These are phyloP conservation scores for Fusarium floridanum DNA, from an alignment of 2,329 filamentous ascomycete species.

Conservation along the genomic window DNA sequence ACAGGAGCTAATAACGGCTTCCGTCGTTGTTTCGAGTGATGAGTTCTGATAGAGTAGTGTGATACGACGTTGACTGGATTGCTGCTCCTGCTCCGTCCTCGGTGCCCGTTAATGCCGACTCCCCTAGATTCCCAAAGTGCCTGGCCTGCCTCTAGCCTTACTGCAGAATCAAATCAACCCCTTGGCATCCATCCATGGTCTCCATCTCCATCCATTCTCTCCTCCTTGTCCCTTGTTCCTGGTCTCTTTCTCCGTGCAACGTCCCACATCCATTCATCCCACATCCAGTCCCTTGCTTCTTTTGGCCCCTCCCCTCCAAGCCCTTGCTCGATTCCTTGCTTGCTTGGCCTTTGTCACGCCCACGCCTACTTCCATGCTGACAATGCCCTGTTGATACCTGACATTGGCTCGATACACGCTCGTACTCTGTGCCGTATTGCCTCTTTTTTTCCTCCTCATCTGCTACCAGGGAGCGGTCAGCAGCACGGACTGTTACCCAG, in stretches of 20 bases:
- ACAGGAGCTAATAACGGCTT: neutral
- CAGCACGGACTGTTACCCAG: constrained; percentile 28
- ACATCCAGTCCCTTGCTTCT: constrained; percentile 38
- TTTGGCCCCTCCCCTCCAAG: constrained; percentile 19
- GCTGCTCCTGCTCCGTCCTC: neutral
- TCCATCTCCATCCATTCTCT: neutral
- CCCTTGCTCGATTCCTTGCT: constrained; percentile 1
- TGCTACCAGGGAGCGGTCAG: constrained; percentile 28
- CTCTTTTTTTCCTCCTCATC: neutral
- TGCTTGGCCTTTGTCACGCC: constrained; percentile 22
- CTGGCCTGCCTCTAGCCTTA: constrained; percentile 3
- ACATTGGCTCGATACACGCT: constrained; percentile 17
- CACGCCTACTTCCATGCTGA: constrained; percentile 6
- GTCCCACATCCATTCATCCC: constrained; percentile 21
- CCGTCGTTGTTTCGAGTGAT: neutral
- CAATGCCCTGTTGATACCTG: constrained; percentile 24
- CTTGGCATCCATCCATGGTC: neutral
- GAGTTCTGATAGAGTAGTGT: neutral
- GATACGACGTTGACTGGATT: neutral
- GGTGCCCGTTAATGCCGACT: constrained; percentile 8
- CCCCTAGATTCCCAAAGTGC: constrained; percentile 12
- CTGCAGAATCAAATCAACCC: neutral
- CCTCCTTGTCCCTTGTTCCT: constrained; percentile 36
- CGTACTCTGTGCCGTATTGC: neutral
- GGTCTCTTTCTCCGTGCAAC: constrained; percentile 20